These are phyloP conservation scores for Saraca asoca DNA, from an alignment of 331 rosid species.

Conservation along the genomic window DNA sequence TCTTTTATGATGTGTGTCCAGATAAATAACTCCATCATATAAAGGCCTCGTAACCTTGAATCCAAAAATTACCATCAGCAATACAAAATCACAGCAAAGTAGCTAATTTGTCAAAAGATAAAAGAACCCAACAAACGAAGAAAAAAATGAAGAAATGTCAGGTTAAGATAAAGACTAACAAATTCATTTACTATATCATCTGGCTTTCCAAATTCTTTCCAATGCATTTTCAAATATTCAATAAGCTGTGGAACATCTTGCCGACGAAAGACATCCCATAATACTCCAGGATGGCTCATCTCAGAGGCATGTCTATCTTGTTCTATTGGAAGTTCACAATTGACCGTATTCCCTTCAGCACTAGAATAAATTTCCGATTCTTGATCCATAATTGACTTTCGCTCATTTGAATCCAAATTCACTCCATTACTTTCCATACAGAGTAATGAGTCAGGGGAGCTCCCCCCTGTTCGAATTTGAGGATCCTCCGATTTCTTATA, in stretches of 20 bases:
- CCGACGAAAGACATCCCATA: slow-evolving; percentile 88
- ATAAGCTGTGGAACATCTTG: slow-evolving; percentile 71
- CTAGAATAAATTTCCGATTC: slow-evolving; percentile 44
- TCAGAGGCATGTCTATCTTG: slow-evolving; percentile 49
- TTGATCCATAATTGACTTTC: slow-evolving; percentile 42
- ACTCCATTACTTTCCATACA: slow-evolving; percentile 44
- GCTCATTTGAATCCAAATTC: slow-evolving; percentile 49
- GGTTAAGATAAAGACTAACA: slow-evolving; percentile 49
- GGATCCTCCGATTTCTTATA: slow-evolving; percentile 48
- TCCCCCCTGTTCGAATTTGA: slow-evolving; percentile 44
- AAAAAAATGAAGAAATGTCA: slow-evolving; percentile 1
- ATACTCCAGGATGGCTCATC: slow-evolving; percentile 58
- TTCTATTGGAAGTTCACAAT: slow-evolving; percentile 41
- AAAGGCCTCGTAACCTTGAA: slow-evolving; percentile 71
- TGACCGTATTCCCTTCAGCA: slow-evolving; percentile 41
- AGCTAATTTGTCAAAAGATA: not conserved
- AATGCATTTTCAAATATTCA: slow-evolving; percentile 67
- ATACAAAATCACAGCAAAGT: slow-evolving; percentile 35
- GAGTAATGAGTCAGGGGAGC: slow-evolving; percentile 51
- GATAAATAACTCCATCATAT: slow-evolving; percentile 68
- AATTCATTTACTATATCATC: slow-evolving; percentile 44
- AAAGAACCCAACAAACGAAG: slow-evolving; percentile 7
- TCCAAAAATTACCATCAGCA: slow-evolving; percentile 36
- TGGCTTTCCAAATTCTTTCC: slow-evolving; percentile 58
- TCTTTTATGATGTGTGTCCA: slow-evolving; percentile 69